Percentiles rank a stretch among this genome's conserved stretches.
phyloP scores from a whole-genome alignment of 2,329 filamentous ascomycete genomes.

The Clonostachys chloroleuca region DNA sequence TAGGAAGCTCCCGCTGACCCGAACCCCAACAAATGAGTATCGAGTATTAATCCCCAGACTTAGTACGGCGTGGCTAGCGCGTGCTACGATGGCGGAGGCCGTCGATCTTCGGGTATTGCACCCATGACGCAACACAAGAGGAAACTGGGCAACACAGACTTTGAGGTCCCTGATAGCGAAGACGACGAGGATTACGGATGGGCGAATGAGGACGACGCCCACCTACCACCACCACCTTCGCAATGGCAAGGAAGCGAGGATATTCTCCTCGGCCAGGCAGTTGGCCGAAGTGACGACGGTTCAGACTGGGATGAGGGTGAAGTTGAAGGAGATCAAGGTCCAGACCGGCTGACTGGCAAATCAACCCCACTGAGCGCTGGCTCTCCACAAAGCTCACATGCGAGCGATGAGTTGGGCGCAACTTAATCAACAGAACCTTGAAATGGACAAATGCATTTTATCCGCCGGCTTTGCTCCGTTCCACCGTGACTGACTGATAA shows the following conservation, averaged over 20 bases:
- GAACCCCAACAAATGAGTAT: constrained; percentile 7
- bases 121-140: constrained; percentile 50
- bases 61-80: constrained; percentile 38
- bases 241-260: constrained; percentile 68
- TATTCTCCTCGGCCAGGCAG: constrained; percentile 45
- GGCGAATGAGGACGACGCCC: constrained; percentile 61
- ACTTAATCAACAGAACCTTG: too few species aligned
- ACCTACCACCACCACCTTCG: constrained; percentile 54
- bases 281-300: constrained; percentile 32
- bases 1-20: constrained; percentile 3
- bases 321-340: not conserved
- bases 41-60: constrained; percentile 5
- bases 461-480: too few species aligned
- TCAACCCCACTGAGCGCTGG: too few species aligned
- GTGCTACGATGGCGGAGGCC: constrained; percentile 31
- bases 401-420: too few species aligned
- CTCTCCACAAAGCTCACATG: too few species aligned
- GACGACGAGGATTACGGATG: constrained; percentile 71
- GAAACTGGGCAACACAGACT: constrained; percentile 55
- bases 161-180: constrained; percentile 58
- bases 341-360: too few species aligned
- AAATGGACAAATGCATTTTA: too few species aligned
- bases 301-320: constrained; percentile 15
- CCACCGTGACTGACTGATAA: too few species aligned
- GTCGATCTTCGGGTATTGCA: constrained; percentile 21